Base-by-base conservation (phyloP, 345 rosid species). In the Brassica nigra region DNA sequence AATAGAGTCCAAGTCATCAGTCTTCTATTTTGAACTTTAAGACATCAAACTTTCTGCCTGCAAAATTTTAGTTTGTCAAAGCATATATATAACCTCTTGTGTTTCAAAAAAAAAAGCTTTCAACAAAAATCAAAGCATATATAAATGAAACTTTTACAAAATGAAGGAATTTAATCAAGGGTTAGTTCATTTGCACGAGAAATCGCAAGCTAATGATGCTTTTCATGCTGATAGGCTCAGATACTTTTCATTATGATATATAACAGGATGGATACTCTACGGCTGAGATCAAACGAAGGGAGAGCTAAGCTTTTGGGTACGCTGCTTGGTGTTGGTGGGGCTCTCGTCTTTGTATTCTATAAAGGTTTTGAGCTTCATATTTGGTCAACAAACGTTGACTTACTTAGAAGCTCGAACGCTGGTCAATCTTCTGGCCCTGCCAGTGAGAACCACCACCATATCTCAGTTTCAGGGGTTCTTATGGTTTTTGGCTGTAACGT, bases 231-330 rank as follows among this genome's bases (percentile, higher is more conserved):
- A 9, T 14, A 57, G 12, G 14, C 49, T 42, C 49, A 2, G 49
- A 42, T 42, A 29, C 4, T 2, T 62, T 4, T 23, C 28, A 34
- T 15, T 66, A 12, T 66, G 29, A 23, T n/a, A n/a, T 36, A 20
- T 12, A 10, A 63, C 18, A 87, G 90, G 81, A 42, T 88, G 80
- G 91, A 88, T 76, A 84, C 62, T 20, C 36, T 88, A 61, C 36
- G 80, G 16, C 27, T 86, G 4, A 4, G 37, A 42, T 73, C 83
- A 0, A 58, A 2, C 66, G 78, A 82, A 10, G 92, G 92, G 18
- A 85, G 68, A 75, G 90, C 90, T 1, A 90, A 85, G 49, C 76
- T 84, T n/a, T 4, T 66, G 1, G 94, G 91, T 1, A 87, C 90
- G 8, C 18, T 86, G 29, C 20, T 81, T 2, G 88, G 91, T 44